phyloP scores from a whole-genome alignment of 306 rosid species.

The Gleditsia sinensis region DNA sequence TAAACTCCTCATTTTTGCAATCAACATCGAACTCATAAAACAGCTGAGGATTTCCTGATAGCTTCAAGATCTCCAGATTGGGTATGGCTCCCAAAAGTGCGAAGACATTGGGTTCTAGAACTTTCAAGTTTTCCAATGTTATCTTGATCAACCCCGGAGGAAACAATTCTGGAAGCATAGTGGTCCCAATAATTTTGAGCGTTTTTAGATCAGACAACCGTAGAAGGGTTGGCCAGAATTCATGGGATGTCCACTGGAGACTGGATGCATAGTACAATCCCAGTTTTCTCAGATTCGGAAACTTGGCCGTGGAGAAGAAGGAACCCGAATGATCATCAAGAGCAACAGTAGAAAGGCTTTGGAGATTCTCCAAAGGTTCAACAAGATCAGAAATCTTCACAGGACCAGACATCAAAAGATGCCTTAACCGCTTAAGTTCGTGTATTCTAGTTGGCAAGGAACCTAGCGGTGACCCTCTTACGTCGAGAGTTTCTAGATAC shows the following conservation, averaged over 20 bases:
- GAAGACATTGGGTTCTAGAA: no score
- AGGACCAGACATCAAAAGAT: neutral
- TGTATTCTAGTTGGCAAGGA: neutral
- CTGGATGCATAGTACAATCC: neutral
- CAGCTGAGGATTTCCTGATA: accelerated
- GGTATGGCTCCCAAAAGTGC: neutral
- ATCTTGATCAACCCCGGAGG: neutral
- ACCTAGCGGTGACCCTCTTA: neutral
- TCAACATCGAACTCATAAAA: neutral
- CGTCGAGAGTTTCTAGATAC: neutral
- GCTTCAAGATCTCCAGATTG: neutral
- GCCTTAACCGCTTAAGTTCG: neutral
- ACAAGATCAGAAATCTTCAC: neutral
- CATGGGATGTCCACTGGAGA: neutral
- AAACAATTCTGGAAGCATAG: neutral
- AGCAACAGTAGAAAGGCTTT: neutral
- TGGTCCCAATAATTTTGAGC: neutral
- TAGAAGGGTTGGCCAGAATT: neutral
- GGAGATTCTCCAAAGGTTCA: no score
- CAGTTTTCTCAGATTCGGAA: neutral
- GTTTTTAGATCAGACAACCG: neutral
- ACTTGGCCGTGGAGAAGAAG: no score
- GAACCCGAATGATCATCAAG: neutral
- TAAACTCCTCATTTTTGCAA: neutral
- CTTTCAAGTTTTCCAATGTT: neutral